phyloP scores from a whole-genome alignment of 139 green algal species.

The Chlamydomonas applanata region DNA sequence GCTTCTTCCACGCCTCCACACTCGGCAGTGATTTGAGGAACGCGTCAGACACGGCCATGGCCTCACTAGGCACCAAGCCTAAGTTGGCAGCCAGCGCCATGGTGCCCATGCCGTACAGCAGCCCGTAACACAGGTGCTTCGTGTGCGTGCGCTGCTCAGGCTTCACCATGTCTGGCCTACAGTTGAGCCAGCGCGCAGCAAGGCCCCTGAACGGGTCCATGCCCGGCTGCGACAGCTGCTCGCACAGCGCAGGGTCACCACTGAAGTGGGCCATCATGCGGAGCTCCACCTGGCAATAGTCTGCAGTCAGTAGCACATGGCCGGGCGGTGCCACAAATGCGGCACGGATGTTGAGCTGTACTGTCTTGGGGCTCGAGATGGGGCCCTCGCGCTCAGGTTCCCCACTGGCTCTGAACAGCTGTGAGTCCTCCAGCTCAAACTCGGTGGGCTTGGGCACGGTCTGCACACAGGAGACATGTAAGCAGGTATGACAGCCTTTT shows the following conservation, averaged over 20 bases:
- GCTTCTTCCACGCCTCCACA: conserved; percentile 35
- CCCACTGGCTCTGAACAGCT: neutral
- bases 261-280: conserved; percentile 89
- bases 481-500: too few species aligned
- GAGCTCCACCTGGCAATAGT: conserved; percentile 90
- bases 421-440: conserved; percentile 28
- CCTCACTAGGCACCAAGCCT: conserved; percentile 30
- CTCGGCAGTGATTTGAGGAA: conserved; percentile 50
- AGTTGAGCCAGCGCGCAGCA: conserved; percentile 63
- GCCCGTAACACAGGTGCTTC: conserved; percentile 76
- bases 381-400: neutral
- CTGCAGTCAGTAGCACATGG: conserved; percentile 57
- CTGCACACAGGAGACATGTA: conserved; percentile 30
- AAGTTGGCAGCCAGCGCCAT: conserved; percentile 48
- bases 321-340: conserved; percentile 50
- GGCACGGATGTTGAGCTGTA: conserved; percentile 44
- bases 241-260: conserved; percentile 55
- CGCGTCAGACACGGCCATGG: conserved; percentile 27
- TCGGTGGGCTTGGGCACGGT: conserved; percentile 56
- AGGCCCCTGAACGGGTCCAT: conserved; percentile 79
- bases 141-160: conserved; percentile 46
- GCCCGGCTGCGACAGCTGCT: conserved; percentile 40
- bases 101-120: conserved; percentile 78
- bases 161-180: conserved; percentile 30
- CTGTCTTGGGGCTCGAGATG: neutral